Evolutionary conservation across 148 eudicot species (phyloP).

Genomic region (Persicaria maculosa): DNA sequence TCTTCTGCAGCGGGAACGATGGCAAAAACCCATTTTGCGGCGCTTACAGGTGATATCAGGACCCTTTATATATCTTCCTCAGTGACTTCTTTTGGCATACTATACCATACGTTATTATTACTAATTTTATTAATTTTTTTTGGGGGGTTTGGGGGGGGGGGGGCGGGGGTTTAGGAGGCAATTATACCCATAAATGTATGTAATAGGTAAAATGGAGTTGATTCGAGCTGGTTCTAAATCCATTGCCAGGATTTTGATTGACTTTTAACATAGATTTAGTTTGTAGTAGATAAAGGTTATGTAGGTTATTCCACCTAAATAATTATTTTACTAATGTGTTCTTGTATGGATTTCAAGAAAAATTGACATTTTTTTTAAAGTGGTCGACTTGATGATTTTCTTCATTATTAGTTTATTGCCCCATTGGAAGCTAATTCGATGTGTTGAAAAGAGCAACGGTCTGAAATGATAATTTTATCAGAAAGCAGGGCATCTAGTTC

Average conservation of each 20-base stretch:
- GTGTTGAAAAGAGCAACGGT: background rate
- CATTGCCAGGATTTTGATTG: background rate
- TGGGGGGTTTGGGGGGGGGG: no score
- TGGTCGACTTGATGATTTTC: no score
- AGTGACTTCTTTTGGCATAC: background rate
- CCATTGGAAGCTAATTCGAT: background rate
- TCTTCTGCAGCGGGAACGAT: slow-evolving; percentile 60
- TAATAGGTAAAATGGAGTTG: background rate
- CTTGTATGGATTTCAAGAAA: no score
- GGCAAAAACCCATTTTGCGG: slow-evolving; percentile 90
- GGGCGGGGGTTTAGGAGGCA: no score
- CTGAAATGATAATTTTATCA: background rate
- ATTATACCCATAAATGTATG: no score
- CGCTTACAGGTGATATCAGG: slow-evolving; percentile 71
- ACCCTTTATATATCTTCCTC: background rate
- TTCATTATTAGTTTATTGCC: no score
- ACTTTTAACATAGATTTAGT: background rate
- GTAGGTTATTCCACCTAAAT: background rate
- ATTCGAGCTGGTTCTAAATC: background rate
- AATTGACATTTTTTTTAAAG: no score
- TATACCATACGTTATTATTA: background rate
- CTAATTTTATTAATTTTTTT: no score
- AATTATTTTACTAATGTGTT: background rate
- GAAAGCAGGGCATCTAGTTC: background rate
- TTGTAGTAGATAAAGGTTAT: background rate